phyloP scores from a whole-genome alignment of 225 moss, liverwort and hornwort species.

The Straminergon stramineum region DNA sequence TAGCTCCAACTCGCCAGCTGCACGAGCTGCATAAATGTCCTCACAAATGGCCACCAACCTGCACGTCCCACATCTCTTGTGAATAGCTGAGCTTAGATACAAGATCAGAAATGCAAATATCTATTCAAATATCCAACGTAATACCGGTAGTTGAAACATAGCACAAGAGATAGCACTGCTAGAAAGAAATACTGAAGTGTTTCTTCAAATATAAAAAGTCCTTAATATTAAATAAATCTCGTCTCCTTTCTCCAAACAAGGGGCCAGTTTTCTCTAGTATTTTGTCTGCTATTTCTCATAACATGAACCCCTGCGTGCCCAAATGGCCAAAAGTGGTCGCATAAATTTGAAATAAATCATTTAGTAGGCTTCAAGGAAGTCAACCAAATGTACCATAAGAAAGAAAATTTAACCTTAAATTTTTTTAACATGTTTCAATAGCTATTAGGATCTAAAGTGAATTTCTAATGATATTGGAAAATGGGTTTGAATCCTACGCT shows the following conservation, averaged over 20 bases:
- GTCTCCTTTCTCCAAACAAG: not conserved
- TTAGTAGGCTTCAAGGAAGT: not conserved
- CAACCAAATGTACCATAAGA: not conserved
- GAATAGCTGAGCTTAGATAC: not conserved
- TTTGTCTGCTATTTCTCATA: not conserved
- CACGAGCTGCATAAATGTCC: constrained; percentile 94
- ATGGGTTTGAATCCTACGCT: not conserved
- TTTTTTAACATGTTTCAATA: not conserved
- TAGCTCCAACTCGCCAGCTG: constrained; percentile 85
- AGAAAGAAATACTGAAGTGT: not conserved
- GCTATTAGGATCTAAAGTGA: not conserved
- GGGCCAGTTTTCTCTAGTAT: not conserved
- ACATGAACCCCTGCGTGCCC: not conserved
- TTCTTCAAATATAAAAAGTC: not conserved
- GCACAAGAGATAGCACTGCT: not conserved
- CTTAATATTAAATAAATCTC: not conserved
- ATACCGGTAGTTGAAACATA: not conserved
- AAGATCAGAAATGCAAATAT: not conserved
- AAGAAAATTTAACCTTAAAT: not conserved
- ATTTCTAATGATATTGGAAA: too few species aligned
- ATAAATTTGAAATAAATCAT: not conserved
- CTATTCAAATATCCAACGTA: not conserved
- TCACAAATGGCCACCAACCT: constrained; percentile 91
- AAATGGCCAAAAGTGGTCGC: not conserved
- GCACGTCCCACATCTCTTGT: not conserved